Conservation (phyloP, 2,329 filamentous ascomycete species). For the Colletotrichum sp. region DNA sequence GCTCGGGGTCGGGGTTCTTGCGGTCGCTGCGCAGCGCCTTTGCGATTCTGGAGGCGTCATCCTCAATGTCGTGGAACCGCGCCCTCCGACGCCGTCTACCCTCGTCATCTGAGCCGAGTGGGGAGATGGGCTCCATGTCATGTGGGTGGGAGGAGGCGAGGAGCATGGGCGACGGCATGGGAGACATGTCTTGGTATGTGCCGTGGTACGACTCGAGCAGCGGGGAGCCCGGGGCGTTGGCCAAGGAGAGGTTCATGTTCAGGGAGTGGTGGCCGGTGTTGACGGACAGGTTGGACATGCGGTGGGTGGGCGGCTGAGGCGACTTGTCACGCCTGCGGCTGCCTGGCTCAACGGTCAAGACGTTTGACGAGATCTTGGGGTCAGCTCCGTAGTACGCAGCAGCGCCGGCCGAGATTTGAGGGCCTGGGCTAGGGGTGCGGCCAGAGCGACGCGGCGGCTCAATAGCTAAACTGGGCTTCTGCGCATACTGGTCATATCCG, state of each 20-base stretch:
- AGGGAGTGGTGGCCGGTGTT: conserved; percentile 46
- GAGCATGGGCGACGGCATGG: conserved; percentile 86
- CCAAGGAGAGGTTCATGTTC: conserved; percentile 46
- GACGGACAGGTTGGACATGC: conserved; percentile 59
- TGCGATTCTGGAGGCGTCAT: conserved; percentile 78
- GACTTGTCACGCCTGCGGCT: conserved; percentile 45
- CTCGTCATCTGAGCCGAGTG: conserved; percentile 55
- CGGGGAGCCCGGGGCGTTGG: conserved; percentile 76
- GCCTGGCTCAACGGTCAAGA: conserved; percentile 47
- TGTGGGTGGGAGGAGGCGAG: conserved; percentile 43
- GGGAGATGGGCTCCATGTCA: conserved; percentile 55
- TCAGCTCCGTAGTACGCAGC: conserved; percentile 38
- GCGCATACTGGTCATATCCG: conserved; percentile 33
- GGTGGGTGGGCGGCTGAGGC: conserved; percentile 51
- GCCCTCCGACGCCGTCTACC: conserved; percentile 59
- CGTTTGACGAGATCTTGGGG: conserved; percentile 36
- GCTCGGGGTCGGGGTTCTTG: conserved; percentile 63
- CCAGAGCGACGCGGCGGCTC: conserved; percentile 12
- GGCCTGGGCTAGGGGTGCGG: conserved; percentile 13
- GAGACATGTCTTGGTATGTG: conserved; percentile 92
- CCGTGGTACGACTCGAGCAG: conserved; percentile 91
- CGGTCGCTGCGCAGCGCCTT: conserved; percentile 73
- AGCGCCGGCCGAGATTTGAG: conserved; percentile 21
- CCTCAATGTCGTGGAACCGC: conserved; percentile 83
- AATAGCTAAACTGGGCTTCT: conserved; percentile 13